Percentiles rank a stretch among this genome's conserved stretches.
These are phyloP conservation scores for Nitzschia inconspicua DNA, from an alignment of 108 stramenopile genomes.

Conservation along the genomic window DNA sequence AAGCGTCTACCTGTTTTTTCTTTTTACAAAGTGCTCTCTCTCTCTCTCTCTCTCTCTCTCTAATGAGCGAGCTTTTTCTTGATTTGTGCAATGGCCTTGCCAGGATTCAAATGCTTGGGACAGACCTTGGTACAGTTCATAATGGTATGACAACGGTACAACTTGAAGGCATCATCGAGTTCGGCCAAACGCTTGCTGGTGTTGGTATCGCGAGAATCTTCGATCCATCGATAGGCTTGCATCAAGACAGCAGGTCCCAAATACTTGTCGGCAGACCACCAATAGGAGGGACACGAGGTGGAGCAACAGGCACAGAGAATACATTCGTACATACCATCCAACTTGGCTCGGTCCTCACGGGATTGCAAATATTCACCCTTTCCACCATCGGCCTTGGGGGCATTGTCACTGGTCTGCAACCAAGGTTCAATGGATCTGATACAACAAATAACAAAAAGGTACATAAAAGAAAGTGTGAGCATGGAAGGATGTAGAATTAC, in stretches of 20 bases:
- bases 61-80: too few relatives aligned
- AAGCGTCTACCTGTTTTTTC: too few relatives aligned
- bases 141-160: slow-evolving; percentile 97
- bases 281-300: slow-evolving; percentile 95
- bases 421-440: slow-evolving; percentile 99
- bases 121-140: slow-evolving; percentile 99
- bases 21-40: too few relatives aligned
- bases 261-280: slow-evolving; percentile 98
- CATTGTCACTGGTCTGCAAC: slow-evolving; percentile 75
- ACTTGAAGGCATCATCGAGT: slow-evolving; percentile 96
- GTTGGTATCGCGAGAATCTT: slow-evolving; percentile 91
- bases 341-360: slow-evolving; percentile 81
- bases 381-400: slow-evolving; percentile 31
- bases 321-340: slow-evolving; percentile 99
- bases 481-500: too few relatives aligned
- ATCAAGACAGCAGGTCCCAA: slow-evolving; percentile 96
- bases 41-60: too few relatives aligned
- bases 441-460: too few relatives aligned
- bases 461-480: too few relatives aligned
- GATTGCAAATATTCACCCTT: slow-evolving; percentile 92
- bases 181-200: slow-evolving; percentile 87
- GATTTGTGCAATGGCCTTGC: slow-evolving; percentile 97
- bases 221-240: slow-evolving; percentile 98
- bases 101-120: slow-evolving; percentile 99
- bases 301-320: slow-evolving; percentile 99